Evolutionary conservation across 768 basidiomycete species (phyloP), one percentile per base, ranked within the genome.

Genomic region (Leucocoprinus birnbaumii): DNA sequence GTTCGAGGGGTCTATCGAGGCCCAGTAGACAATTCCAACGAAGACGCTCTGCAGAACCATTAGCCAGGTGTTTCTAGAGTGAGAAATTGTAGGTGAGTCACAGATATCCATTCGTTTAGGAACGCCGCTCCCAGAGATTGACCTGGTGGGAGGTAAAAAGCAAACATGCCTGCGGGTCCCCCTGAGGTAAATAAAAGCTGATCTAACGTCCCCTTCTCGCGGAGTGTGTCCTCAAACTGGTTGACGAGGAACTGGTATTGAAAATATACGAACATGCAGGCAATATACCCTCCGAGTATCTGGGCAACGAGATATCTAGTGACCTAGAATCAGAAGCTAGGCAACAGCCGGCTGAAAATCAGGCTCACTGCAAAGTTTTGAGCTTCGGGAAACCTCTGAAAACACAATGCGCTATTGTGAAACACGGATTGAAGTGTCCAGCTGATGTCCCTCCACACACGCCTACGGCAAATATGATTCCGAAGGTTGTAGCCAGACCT

Each of bases 211-310:
- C 53, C 56, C 7, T 42, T 42, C 25, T 43, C 31, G 10, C 42
- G 49, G n/a, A 59, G 42, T 8, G 40, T 51, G 9, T 42, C 50
- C 53, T 62, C 61, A 13, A 53, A 48, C 19, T 44, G 55, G 7
- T 53, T 22, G 40, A 62, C 55, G n/a, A 59, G 24, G 5, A 48
- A 47, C 22, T 46, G 25, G 40, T 48, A 62, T 51, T 62, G 61
- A 41, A 50, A 34, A 51, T 60, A 60, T 27, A 53, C 48, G 25
- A 62, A 24, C 13, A 53, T 14, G 10, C 38, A 51, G 18, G 61
- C 59, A 13, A 62, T 45, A 18, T 62, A 60, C 47, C 59, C 61
- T 8, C 61, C 61, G 40, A 62, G 50, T n/a, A 60, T 60, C 45
- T 62, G 61, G 19, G 61, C 58, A 21, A 62, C 14, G 18, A 62